A percentile compares a stretch with the other conserved stretches of the same genome.
Evolutionary conservation across 225 moss, liverwort and hornwort genomes (phyloP).

Genomic region (Asterella californica): DNA sequence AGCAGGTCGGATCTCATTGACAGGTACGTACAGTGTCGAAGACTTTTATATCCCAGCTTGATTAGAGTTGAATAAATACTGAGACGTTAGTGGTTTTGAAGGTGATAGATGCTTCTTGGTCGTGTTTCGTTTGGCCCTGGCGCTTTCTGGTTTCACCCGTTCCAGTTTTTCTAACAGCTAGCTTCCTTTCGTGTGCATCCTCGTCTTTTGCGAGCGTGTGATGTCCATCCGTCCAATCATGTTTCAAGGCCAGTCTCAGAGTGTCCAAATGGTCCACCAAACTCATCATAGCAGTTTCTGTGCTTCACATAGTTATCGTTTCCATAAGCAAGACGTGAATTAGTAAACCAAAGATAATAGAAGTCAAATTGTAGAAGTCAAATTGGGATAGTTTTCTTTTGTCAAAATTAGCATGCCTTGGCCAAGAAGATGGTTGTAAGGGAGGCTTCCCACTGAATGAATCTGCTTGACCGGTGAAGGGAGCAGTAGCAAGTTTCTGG

Average conservation of each 20-base stretch:
- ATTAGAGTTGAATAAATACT: background rate
- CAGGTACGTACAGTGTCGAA: conserved; percentile 21
- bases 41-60: background rate
- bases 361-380: no score
- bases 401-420: background rate
- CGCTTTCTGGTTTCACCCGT: background rate
- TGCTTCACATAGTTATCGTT: background rate
- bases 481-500: background rate
- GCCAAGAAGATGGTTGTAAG: no score
- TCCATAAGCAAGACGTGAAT: background rate
- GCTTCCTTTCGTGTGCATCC: no score
- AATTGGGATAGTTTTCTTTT: background rate
- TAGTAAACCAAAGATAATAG: background rate
- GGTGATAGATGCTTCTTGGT: background rate
- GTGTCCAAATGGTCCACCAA: no score
- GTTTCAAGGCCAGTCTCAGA: no score
- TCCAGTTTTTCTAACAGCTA: background rate
- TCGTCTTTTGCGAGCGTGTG: background rate
- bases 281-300: background rate
- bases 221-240: background rate
- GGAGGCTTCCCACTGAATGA: no score
- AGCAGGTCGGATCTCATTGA: conserved; percentile 42
- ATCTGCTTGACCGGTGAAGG: background rate
- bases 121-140: background rate
- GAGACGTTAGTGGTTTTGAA: background rate